phyloP scores from a whole-genome alignment of 768 basidiomycete genomes.

The Phylloporus sp. region DNA sequence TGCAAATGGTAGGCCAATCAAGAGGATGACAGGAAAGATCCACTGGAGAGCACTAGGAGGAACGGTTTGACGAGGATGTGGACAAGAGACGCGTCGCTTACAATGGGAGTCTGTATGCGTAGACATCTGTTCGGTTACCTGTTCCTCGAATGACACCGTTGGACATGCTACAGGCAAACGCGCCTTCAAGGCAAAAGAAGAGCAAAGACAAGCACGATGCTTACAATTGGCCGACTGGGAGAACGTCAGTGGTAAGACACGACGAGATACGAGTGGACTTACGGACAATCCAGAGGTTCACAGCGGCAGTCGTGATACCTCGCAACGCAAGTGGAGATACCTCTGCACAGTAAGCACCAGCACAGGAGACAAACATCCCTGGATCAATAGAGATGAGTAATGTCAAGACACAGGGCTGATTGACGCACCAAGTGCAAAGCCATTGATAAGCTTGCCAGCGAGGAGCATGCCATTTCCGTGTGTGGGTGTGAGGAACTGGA shows the following conservation, averaged over 20 bases:
- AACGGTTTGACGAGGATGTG: not conserved
- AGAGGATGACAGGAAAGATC: conserved; percentile 31
- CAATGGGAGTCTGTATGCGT: conserved; percentile 28
- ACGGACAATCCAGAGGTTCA: conserved; percentile 27
- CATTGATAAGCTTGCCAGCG: conserved; percentile 24
- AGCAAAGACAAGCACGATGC: not conserved
- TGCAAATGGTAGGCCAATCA: conserved; percentile 29
- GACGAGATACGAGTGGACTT: not conserved
- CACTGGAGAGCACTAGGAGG: conserved; percentile 27
- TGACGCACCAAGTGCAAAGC: conserved; percentile 20
- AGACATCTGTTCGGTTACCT: conserved; percentile 17
- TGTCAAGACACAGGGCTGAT: not conserved
- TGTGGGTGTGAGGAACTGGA: conserved; percentile 21
- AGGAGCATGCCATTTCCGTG: conserved; percentile 26
- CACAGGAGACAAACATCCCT: conserved; percentile 26
- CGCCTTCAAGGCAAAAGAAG: not conserved
- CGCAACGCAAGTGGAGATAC: conserved; percentile 28
- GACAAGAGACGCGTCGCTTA: conserved; percentile 4
- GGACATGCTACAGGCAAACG: conserved; percentile 16
- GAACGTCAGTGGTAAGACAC: not conserved
- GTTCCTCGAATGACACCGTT: conserved; percentile 25
- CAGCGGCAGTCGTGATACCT: conserved; percentile 22
- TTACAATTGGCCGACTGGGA: conserved; percentile 24
- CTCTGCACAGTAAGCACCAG: conserved; percentile 25
- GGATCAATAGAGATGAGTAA: not conserved